Evolutionary conservation across 306 rosid species (phyloP).

Genomic region (Carpinus fangiana): DNA sequence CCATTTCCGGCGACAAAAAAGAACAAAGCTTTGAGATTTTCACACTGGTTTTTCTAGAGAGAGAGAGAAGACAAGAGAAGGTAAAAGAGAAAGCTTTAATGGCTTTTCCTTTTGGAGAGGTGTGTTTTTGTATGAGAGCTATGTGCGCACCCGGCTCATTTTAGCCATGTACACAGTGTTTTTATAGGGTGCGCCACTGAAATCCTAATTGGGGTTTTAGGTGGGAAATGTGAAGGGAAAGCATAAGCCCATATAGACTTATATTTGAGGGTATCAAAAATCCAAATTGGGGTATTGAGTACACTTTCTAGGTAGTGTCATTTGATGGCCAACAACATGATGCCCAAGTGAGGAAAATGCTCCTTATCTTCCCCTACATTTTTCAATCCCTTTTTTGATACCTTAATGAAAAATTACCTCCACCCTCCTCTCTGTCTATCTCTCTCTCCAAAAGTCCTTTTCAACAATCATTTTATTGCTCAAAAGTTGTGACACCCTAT

Average conservation of each 20-base stretch:
- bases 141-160: conserved; percentile 31
- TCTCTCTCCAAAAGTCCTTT: conserved; percentile 27
- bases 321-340: conserved; percentile 86
- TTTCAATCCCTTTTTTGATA: conserved; percentile 41
- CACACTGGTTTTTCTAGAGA: conserved; percentile 31
- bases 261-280: conserved; percentile 24
- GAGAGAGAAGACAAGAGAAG: conserved; percentile 24
- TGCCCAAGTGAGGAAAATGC: conserved; percentile 60
- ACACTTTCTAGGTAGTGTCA: conserved; percentile 64
- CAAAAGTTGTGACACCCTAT: conserved; percentile 53
- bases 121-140: conserved; percentile 24
- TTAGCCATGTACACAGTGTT: conserved; percentile 5
- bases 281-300: conserved; percentile 50
- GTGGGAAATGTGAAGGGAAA: conserved; percentile 16
- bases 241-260: conserved; percentile 9
- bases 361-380: conserved; percentile 61
- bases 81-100: conserved; percentile 27
- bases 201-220: not conserved
- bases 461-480: conserved; percentile 53
- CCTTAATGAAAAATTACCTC: conserved; percentile 24
- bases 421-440: not conserved
- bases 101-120: conserved; percentile 7
- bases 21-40: conserved; percentile 34
- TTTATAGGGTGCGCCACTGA: too few species aligned
- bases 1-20: conserved; percentile 18